These are phyloP conservation scores for Cryptosporidium tyzzeri DNA, from an alignment of 169 alveolate species.

Conservation along the genomic window DNA sequence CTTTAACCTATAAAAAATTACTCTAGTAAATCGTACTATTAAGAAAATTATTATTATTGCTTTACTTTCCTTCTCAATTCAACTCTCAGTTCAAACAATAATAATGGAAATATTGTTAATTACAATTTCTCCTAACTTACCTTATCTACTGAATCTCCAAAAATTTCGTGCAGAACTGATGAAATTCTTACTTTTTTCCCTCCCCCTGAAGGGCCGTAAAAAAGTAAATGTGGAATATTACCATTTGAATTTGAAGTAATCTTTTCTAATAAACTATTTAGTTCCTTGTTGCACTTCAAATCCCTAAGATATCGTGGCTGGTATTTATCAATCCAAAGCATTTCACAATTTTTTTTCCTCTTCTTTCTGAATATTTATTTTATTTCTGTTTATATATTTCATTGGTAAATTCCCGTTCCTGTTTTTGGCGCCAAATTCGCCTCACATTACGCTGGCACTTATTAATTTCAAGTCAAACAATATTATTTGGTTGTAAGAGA, in stretches of 20 bases:
- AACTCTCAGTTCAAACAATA: conserved; percentile 1
- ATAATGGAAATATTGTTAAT: conserved; percentile 7
- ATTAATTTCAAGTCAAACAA: not conserved
- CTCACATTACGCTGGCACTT: not conserved
- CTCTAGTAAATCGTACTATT: not conserved
- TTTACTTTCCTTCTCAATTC: not conserved
- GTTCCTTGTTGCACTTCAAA: conserved; percentile 87
- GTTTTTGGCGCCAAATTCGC: not conserved
- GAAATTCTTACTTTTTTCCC: conserved; percentile 96
- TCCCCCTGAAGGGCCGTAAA: conserved; percentile 98
- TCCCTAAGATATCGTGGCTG: conserved; percentile 90
- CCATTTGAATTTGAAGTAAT: conserved; percentile 87
- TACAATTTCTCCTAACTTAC: conserved; percentile 1
- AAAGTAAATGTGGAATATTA: conserved; percentile 96
- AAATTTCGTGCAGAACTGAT: conserved; percentile 91
- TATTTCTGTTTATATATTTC: not conserved
- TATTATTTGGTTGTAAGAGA: not conserved
- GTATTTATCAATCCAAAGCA: conserved; percentile 95
- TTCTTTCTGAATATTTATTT: too few species aligned
- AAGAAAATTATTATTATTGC: not conserved
- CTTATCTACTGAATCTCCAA: conserved; percentile 88
- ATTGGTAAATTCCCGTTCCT: not conserved
- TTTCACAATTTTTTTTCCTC: conserved; percentile 21
- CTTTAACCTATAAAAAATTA: conserved; percentile 81
- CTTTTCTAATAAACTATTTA: conserved; percentile 86